Base-by-base conservation (phyloP, 2,329 filamentous ascomycete species). In the Harringtonia aguacate region DNA sequence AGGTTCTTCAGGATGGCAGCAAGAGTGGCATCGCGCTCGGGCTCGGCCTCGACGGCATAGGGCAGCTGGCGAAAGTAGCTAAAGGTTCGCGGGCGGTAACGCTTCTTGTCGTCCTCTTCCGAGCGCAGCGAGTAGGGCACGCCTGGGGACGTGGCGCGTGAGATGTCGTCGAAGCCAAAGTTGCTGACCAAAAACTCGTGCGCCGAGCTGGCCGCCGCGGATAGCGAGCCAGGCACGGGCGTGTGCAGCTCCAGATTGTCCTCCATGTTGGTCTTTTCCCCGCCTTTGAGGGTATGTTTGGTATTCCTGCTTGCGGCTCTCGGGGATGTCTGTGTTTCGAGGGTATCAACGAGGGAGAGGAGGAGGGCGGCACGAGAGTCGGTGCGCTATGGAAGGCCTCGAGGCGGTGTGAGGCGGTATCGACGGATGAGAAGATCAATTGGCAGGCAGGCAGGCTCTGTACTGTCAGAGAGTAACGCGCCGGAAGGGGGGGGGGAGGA, bases 31-130 rank as follows among this genome's bases (percentile, higher is more conserved):
- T 94, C 81, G 50, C 89, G 78, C 63, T 88, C 77, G 29, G 72
- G 61, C 50, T 90, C 84, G 58, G 84, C 79, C 63, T 98, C 94
- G 45, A 89, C 82, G 46, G 79, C 67, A 59, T 97, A 98, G 30
- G 94, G 94, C 41, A 98, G 77, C 58, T 92, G 84, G 53, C 81
- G 75, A 61, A 89, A 87, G 69, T 98, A 98, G 48, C 86, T 87
- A 61, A 92, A 98, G 24, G 92, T 95, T 49, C 92, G 80, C 30
- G 87, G 86, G 41, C 90, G 81, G 60, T 88, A 85, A 52, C 84
- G 72, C 60, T 75, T 76, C 60, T 70, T 70, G 58, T 75, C 68
- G 49, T 73, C 65, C 50, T 73, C 70, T 50, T 69, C 64, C 31
- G 61, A 55, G 54, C 60, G 61, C 35, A 67, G 65, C 30, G 66